Conservation (phyloP, 768 basidiomycete genomes). For the Podaxis pistillaris region DNA sequence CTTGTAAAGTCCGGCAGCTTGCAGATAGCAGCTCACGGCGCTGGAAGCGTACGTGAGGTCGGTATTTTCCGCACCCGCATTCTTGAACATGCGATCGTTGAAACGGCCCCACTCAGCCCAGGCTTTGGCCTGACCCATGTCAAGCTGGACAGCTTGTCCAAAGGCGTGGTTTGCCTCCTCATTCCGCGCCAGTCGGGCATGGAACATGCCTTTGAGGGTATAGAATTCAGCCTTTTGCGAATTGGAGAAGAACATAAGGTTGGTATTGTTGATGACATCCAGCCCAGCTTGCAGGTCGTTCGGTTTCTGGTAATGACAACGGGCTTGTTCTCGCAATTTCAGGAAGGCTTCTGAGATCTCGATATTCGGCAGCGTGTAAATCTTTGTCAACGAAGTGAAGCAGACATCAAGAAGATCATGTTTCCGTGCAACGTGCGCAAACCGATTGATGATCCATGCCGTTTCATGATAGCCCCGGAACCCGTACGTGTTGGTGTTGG, state of each 20-base stretch:
- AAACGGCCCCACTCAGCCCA: conserved; percentile 99
- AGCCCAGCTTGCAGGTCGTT: conserved; percentile 91
- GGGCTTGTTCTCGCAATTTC: conserved; percentile 96
- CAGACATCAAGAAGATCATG: conserved; percentile 96
- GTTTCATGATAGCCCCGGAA: conserved; percentile 99
- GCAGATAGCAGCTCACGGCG: conserved; percentile 96
- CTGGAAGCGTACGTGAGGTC: conserved; percentile 79
- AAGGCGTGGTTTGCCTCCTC: conserved; percentile 93
- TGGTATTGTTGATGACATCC: conserved; percentile 99
- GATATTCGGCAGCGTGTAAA: conserved; percentile 98
- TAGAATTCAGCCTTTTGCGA: conserved; percentile 98
- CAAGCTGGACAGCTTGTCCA: conserved; percentile 93
- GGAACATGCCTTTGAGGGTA: conserved; percentile 98
- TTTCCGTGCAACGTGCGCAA: conserved; percentile 97
- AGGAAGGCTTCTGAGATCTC: conserved; percentile 99
- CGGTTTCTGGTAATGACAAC: conserved; percentile 95
- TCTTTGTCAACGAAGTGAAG: conserved; percentile 91
- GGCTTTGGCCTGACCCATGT: conserved; percentile 91
- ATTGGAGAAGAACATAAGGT: conserved; percentile 94
- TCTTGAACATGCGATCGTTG: conserved; percentile 92
- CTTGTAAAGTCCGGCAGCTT: conserved; percentile 95
- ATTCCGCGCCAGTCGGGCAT: conserved; percentile 78
- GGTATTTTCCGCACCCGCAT: conserved; percentile 66
- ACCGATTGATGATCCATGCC: conserved; percentile 99
- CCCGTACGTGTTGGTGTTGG: conserved; percentile 77